Percentiles rank a stretch among this genome's conserved stretches.
Conservation (phyloP, 2,329 filamentous ascomycete species). For the Alternaria sp. region DNA sequence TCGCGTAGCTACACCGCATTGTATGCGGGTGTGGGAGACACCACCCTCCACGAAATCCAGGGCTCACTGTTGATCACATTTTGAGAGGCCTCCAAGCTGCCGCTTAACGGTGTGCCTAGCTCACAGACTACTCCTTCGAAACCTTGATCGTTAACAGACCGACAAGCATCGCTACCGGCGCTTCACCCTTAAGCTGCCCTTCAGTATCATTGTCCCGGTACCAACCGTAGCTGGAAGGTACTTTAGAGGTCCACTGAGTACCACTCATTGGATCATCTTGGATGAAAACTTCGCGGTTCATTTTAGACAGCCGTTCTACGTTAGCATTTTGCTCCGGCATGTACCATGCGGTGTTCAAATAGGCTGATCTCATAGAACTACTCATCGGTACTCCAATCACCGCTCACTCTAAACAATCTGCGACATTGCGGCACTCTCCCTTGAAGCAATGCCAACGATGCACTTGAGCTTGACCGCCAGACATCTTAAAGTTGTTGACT, state of each 20-base stretch:
- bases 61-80: conserved; percentile 1
- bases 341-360: neutral
- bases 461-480: neutral
- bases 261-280: neutral
- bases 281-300: neutral
- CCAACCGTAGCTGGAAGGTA: neutral
- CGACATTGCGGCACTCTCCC: neutral
- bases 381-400: neutral
- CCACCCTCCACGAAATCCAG: neutral
- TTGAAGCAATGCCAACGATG: neutral
- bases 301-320: neutral
- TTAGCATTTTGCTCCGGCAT: neutral
- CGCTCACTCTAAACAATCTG: neutral
- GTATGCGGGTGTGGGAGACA: neutral
- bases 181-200: neutral
- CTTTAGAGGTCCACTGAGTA: neutral
- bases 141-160: neutral
- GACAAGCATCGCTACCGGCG: conserved; percentile 1
- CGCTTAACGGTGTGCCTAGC: neutral
- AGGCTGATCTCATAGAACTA: neutral
- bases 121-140: neutral
- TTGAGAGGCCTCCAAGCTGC: neutral
- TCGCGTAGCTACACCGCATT: conserved; percentile 6
- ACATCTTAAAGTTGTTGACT: neutral
- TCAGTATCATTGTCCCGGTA: neutral